Conservation (phyloP, 2,329 filamentous ascomycete genomes). For the Pseudogymnoascus sp. region DNA sequence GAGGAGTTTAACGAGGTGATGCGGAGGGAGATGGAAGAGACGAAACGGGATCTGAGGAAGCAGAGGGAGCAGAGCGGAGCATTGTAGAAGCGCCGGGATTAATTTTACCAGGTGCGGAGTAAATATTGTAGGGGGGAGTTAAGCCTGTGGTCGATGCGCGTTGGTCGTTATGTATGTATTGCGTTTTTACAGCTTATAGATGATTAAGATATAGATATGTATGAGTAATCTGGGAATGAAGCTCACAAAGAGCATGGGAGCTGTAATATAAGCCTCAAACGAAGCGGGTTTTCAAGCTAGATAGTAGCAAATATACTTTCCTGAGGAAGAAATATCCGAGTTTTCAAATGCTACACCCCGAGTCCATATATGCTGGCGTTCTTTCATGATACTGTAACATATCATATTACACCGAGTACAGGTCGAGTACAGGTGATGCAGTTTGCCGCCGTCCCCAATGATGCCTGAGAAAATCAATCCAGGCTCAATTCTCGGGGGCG, state of each 20-base stretch:
- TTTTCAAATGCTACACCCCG: not conserved
- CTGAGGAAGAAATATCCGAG: not conserved
- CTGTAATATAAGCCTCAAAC: not conserved
- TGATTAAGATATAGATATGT: constrained; percentile 3
- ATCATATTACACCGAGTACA: not conserved
- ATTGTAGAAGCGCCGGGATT: not conserved
- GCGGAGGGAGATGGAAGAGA: constrained; percentile 57
- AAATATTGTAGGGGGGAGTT: not conserved
- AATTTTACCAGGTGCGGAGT: not conserved
- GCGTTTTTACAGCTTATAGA: not conserved
- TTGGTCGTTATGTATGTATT: constrained; percentile 6
- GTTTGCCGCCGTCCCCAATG: not conserved
- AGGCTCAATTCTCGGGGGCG: constrained; percentile 2
- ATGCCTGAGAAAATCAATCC: constrained; percentile 8
- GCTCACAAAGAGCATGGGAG: too few relatives aligned
- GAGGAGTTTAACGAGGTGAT: constrained; percentile 64
- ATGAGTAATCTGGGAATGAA: not conserved
- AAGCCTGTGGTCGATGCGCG: not conserved
- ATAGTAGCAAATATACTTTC: not conserved
- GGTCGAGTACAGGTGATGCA: not conserved
- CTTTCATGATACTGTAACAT: not conserved
- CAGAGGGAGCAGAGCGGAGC: not conserved
- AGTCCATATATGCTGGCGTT: not conserved
- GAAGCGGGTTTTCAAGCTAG: too few relatives aligned
- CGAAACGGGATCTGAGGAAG: constrained; percentile 20